phyloP scores from a whole-genome alignment of 2,329 filamentous ascomycete genomes.

The Colletotrichum sp. region DNA sequence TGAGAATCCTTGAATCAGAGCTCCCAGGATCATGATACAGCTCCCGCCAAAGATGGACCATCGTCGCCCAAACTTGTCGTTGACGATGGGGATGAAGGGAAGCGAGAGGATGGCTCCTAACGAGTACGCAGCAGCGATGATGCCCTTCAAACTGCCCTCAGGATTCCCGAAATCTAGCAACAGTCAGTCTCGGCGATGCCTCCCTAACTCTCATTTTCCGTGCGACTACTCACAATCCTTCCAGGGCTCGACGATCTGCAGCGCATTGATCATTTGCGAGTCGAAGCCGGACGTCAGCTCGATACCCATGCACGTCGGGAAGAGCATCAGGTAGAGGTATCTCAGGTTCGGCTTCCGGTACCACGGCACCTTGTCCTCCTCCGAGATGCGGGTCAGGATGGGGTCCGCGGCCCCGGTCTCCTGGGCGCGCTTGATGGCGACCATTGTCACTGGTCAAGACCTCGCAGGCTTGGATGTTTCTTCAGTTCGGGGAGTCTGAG shows the following conservation, averaged over 20 bases:
- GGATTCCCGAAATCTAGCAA: conserved; percentile 49
- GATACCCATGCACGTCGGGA: conserved; percentile 66
- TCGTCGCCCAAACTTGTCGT: conserved; percentile 59
- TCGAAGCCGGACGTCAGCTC: conserved; percentile 56
- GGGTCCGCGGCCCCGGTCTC: conserved; percentile 28
- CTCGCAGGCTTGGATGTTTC: neutral
- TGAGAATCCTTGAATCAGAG: conserved; percentile 59
- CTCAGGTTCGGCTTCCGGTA: conserved; percentile 65
- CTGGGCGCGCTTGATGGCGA: conserved; percentile 9
- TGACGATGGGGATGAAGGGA: conserved; percentile 61
- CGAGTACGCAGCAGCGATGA: conserved; percentile 64
- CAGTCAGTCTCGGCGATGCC: conserved; percentile 12
- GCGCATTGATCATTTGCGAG: conserved; percentile 50
- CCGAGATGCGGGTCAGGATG: conserved; percentile 33
- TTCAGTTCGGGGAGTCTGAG: neutral
- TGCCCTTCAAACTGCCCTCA: conserved; percentile 50
- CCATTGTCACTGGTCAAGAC: neutral
- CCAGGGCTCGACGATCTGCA: conserved; percentile 44
- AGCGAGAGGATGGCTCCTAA: conserved; percentile 63
- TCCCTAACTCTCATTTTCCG: neutral
- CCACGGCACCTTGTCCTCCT: conserved; percentile 52
- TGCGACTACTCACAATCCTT: conserved; percentile 33
- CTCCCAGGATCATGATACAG: conserved; percentile 57
- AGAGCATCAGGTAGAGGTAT: conserved; percentile 60
- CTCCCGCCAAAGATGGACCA: conserved; percentile 63